Evolutionary conservation across 179 eudicot genomes (phyloP).

Genomic region (Nepenthes alata): DNA sequence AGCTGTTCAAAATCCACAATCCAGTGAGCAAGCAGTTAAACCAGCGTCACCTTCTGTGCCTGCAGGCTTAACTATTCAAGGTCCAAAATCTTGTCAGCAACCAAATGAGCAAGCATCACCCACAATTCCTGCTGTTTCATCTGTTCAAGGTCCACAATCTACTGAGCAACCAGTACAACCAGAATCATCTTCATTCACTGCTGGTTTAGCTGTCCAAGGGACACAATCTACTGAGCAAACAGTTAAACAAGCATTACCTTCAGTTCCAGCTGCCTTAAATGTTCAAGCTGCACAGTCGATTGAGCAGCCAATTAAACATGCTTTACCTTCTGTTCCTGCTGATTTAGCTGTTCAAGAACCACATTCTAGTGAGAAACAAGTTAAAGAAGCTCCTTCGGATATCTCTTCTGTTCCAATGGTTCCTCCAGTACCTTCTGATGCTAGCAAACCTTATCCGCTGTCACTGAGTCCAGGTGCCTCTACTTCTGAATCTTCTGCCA

Average conservation of each 20-base stretch:
- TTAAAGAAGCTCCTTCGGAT: constrained; percentile 7
- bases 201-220: not conserved
- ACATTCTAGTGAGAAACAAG: constrained; percentile 5
- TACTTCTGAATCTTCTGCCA: constrained; percentile 8
- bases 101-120: constrained; percentile 11
- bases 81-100: constrained; percentile 2
- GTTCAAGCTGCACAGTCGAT: not conserved
- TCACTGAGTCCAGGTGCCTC: constrained; percentile 8
- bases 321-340: constrained; percentile 7
- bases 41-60: constrained; percentile 10
- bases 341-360: not conserved
- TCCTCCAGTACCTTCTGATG: constrained; percentile 16
- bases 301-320: constrained; percentile 14
- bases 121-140: constrained; percentile 1
- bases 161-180: constrained; percentile 9
- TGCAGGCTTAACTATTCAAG: not conserved
- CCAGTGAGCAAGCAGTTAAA: constrained; percentile 9
- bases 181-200: not conserved
- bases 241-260: not conserved
- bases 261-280: not conserved
- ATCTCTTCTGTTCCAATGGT: constrained; percentile 11
- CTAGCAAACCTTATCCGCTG: constrained; percentile 11
- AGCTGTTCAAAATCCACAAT: constrained; percentile 11
- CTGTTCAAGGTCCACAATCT: not conserved
- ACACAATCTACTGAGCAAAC: not conserved